Conservation (phyloP, 179 eudicot genomes). For the Gypsophila paniculata region DNA sequence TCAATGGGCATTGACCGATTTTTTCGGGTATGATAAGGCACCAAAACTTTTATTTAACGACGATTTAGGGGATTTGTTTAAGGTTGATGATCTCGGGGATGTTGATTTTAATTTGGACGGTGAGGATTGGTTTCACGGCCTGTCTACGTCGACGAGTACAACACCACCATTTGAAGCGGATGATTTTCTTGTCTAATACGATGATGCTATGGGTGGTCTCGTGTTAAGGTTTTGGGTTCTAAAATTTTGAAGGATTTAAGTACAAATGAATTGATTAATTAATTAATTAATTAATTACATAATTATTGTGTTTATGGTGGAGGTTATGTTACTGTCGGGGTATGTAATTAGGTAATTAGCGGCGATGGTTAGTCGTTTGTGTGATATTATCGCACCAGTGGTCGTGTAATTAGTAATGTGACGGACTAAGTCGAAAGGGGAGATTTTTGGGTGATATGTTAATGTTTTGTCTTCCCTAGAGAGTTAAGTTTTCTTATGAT, state of each 20-base stretch:
- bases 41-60: constrained; percentile 29
- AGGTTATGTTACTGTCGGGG: too few species aligned
- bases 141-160: neutral
- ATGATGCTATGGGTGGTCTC: constrained; percentile 13
- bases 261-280: too few species aligned
- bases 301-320: too few species aligned
- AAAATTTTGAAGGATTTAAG: neutral
- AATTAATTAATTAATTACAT: too few species aligned
- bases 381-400: too few species aligned
- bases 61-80: constrained; percentile 17
- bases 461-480: too few species aligned
- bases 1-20: constrained; percentile 27
- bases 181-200: constrained; percentile 29
- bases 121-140: constrained; percentile 8
- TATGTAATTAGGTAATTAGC: too few species aligned
- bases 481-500: too few species aligned
- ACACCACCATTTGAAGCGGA: constrained; percentile 23
- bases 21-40: constrained; percentile 25
- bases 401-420: too few species aligned
- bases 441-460: too few species aligned
- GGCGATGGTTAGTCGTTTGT: too few species aligned
- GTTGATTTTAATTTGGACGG: constrained; percentile 8
- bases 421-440: too few species aligned
- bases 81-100: constrained; percentile 24
- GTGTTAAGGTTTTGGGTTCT: neutral